Evolutionary conservation across 768 basidiomycete species (phyloP), one percentile per base, ranked within the genome.

Genomic region (Lentinula aciculospora): DNA sequence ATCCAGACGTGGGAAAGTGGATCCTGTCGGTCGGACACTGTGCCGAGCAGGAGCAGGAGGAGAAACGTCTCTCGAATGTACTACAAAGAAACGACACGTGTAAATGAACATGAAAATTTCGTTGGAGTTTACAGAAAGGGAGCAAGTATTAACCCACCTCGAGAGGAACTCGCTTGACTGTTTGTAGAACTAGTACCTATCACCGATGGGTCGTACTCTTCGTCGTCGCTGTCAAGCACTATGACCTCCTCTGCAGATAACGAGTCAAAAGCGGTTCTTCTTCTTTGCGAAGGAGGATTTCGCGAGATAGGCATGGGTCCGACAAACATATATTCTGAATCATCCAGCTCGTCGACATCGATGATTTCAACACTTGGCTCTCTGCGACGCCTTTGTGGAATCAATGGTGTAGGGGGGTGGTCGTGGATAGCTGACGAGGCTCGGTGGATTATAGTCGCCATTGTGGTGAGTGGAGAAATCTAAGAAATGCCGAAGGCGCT

Each of bases 341-440:
- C 56, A 31, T 57, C 56, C 34, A 56, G 29, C 40, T 45, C 7
- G 55, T 56, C 55, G 23, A 57, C 56, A 37, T 57, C 56, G 29
- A 57, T 57, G 15, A 57, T 37, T 39, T 57, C 56, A 19, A 48
- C 8, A 28, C 54, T 56, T 23, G 31, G 34, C 25, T 57, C 45
- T 48, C 56, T 28, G 7, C 13, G 56, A 21, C 56, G 44, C 34
- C 56, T 36, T 29, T 57, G 56, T 25, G 56, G 56, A 36, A 57
- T 37, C 1, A 48, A 15, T 12, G 56, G 25, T 3, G 44, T 46
- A 48, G 56, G 25, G 3, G 31, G n/a, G 31, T 31, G 44, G 15
- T 48, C 46, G 31, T 57, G 56, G 3, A 57, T 23, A 28, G 44
- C 54, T 21, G 56, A 57, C 17, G 56, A 48, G 17, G 44, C 45